Conservation (phyloP, 805 yeast species). For the Candida hungchunana region DNA sequence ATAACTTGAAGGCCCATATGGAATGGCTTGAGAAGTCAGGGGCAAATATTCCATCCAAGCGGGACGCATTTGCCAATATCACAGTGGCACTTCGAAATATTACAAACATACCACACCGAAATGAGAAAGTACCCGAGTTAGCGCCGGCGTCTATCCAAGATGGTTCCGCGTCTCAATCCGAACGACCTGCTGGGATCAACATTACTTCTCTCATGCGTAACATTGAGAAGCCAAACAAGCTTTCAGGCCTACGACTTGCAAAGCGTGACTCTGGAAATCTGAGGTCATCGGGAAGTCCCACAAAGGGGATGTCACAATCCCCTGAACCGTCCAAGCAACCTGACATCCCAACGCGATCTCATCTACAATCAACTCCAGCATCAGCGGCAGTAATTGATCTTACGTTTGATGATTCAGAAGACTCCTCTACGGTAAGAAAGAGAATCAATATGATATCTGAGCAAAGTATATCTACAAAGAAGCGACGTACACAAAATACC, state of each 20-base stretch:
- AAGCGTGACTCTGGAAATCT: slow-evolving; percentile 17
- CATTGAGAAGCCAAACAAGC: slow-evolving; percentile 10
- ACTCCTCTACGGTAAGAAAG: slow-evolving; percentile 4
- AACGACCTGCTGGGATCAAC: slow-evolving; percentile 2
- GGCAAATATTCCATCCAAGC: slow-evolving; percentile 22
- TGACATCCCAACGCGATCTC: slow-evolving; percentile 1
- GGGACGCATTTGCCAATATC: slow-evolving; percentile 14
- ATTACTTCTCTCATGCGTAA: slow-evolving; percentile 7
- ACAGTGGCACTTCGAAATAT: slow-evolving; percentile 3
- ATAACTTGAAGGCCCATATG: slow-evolving; percentile 27
- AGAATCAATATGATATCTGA: background rate
- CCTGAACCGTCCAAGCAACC: slow-evolving; percentile 19
- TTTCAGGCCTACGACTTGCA: slow-evolving; percentile 18
- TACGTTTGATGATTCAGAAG: slow-evolving; percentile 24
- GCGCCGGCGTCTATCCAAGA: background rate
- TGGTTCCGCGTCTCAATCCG: no score
- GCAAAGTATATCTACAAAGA: slow-evolving; percentile 5
- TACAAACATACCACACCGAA: slow-evolving; percentile 2
- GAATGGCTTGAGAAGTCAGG: slow-evolving; percentile 24
- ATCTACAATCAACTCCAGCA: background rate
- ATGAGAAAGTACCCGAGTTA: background rate
- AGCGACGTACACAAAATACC: slow-evolving; percentile 2
- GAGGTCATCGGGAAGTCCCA: slow-evolving; percentile 11
- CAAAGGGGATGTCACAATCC: slow-evolving; percentile 8
- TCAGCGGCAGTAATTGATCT: slow-evolving; percentile 22